phyloP scores from a whole-genome alignment of 371 early-diverging fungal genomes.

The Mortierella sp. region DNA sequence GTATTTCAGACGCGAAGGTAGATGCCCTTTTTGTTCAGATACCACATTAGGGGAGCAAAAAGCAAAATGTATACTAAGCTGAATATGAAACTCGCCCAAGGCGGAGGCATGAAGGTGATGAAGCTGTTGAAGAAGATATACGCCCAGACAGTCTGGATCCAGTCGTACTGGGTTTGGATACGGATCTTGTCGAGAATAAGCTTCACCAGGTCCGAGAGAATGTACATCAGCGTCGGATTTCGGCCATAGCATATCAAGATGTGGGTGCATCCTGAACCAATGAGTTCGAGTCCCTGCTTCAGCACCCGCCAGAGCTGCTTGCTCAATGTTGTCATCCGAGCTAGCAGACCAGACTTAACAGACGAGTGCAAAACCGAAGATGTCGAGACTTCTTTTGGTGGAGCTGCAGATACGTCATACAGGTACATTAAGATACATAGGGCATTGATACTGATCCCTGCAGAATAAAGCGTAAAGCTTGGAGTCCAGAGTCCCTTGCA shows the following conservation, averaged over 20 bases:
- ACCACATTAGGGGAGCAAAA: conserved; percentile 32
- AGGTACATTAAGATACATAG: conserved; percentile 32
- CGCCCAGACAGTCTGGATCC: conserved; percentile 27
- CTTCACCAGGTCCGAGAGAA: conserved; percentile 29
- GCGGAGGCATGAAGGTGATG: conserved; percentile 14
- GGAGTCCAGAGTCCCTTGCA: conserved; percentile 64
- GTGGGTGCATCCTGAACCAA: conserved; percentile 1
- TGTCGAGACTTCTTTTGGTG: background rate
- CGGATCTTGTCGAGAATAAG: conserved; percentile 25
- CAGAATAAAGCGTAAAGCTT: conserved; percentile 54
- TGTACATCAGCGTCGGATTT: conserved; percentile 44
- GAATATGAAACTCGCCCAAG: conserved; percentile 38
- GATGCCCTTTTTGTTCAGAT: conserved; percentile 8
- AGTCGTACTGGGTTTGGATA: background rate
- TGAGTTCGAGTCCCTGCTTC: background rate
- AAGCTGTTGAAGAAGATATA: conserved; percentile 36
- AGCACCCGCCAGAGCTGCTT: too few relatives aligned
- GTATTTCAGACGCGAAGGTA: conserved; percentile 29
- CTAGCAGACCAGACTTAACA: too few relatives aligned
- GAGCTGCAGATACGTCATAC: conserved; percentile 22
- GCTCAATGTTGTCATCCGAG: too few relatives aligned
- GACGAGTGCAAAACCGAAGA: too few relatives aligned
- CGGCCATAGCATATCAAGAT: conserved; percentile 38
- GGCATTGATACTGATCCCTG: conserved; percentile 34
- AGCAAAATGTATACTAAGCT: conserved; percentile 20